Conservation (phyloP, 2,329 filamentous ascomycete species). For the Cercospora sp. region DNA sequence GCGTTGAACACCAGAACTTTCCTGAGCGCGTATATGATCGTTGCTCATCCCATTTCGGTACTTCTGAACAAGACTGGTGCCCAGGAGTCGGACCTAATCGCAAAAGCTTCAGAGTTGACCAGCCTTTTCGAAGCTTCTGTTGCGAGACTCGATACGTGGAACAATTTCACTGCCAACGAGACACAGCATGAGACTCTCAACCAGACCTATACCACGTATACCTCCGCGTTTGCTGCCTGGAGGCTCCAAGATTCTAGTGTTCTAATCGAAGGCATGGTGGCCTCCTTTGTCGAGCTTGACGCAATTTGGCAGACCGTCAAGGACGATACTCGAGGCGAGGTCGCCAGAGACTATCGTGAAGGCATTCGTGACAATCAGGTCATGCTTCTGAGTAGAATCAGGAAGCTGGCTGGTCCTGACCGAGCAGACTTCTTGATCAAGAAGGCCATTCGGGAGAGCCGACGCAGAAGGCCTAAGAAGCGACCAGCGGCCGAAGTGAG, state of each 20-base stretch:
- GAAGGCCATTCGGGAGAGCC: constrained; percentile 71
- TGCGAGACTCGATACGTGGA: constrained; percentile 64
- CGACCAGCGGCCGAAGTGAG: constrained; percentile 69
- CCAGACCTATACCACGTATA: constrained; percentile 71
- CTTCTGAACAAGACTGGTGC: constrained; percentile 73
- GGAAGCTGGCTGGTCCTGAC: constrained; percentile 71
- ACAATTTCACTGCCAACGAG: constrained; percentile 66
- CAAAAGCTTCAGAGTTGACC: constrained; percentile 74
- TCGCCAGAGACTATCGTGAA: constrained; percentile 73
- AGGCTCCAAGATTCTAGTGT: constrained; percentile 77
- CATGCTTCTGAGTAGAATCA: constrained; percentile 76
- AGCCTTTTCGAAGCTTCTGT: constrained; percentile 76
- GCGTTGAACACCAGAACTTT: constrained; percentile 74
- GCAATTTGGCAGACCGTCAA: constrained; percentile 83
- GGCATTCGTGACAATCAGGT: constrained; percentile 81
- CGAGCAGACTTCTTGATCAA: constrained; percentile 72
- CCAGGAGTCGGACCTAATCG: constrained; percentile 70
- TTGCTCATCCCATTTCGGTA: constrained; percentile 76
- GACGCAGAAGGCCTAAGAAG: constrained; percentile 64
- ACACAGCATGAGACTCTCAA: constrained; percentile 64
- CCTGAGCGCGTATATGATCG: constrained; percentile 75
- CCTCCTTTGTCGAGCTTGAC: constrained; percentile 81
- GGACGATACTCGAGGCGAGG: constrained; percentile 70
- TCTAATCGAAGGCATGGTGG: constrained; percentile 79
- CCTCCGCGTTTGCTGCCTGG: constrained; percentile 80